A percentile compares a stretch with the other conserved stretches of the same genome.
These are phyloP conservation scores for Cercophora scortea DNA, from an alignment of 495 filamentous ascomycete genomes.

Conservation along the genomic window DNA sequence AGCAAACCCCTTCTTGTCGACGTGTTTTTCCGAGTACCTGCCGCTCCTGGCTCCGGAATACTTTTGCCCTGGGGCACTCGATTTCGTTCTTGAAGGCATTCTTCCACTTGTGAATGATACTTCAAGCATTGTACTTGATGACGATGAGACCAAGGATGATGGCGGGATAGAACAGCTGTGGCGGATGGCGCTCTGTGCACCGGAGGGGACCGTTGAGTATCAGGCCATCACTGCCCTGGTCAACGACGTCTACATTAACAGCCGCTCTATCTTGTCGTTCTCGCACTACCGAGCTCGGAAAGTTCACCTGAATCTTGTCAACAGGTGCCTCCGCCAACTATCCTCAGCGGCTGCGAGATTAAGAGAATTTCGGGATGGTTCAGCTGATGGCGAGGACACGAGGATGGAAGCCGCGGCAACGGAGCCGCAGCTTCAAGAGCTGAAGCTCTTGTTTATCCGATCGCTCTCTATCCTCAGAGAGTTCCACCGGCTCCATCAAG, in stretches of 20 bases:
- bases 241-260: slow-evolving; percentile 58
- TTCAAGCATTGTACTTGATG: slow-evolving; percentile 33
- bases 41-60: slow-evolving; percentile 53
- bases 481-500: slow-evolving; percentile 39
- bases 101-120: slow-evolving; percentile 32
- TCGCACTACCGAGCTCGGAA: slow-evolving; percentile 35
- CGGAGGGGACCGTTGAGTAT: slow-evolving; percentile 59
- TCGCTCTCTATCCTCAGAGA: slow-evolving; percentile 48
- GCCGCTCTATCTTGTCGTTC: slow-evolving; percentile 33
- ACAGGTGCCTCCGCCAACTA: slow-evolving; percentile 70
- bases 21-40: slow-evolving; percentile 59
- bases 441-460: slow-evolving; percentile 57
- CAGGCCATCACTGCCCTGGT: slow-evolving; percentile 63
- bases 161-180: slow-evolving; percentile 72
- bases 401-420: slow-evolving; percentile 40
- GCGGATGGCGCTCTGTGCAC: slow-evolving; percentile 69
- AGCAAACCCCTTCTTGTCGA: slow-evolving; percentile 56
- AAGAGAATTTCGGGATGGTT: slow-evolving; percentile 36
- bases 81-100: slow-evolving; percentile 51
- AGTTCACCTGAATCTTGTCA: slow-evolving; percentile 72
- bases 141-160: slow-evolving; percentile 30
- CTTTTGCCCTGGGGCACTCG: slow-evolving; percentile 58
- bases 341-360: slow-evolving; percentile 57
- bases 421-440: slow-evolving; percentile 35
- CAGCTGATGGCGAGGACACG: slow-evolving; percentile 37